These are phyloP conservation scores for Phytopythium montanum DNA, from an alignment of 352 stramenopile species.

Conservation along the genomic window DNA sequence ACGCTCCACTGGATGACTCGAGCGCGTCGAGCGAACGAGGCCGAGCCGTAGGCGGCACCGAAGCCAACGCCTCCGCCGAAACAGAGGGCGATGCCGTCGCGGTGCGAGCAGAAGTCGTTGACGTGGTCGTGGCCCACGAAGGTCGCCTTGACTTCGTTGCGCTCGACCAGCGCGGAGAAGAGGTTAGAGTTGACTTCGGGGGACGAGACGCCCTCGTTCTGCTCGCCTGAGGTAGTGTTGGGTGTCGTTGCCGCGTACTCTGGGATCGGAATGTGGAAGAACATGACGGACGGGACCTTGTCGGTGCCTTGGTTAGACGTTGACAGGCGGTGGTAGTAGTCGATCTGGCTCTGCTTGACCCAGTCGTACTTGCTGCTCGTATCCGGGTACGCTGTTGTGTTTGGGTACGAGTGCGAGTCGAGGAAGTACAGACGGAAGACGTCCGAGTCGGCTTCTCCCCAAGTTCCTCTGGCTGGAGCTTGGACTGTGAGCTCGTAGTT, in stretches of 20 bases:
- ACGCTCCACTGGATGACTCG: conserved; percentile 55
- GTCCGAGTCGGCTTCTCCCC: conserved; percentile 18
- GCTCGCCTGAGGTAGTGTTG: conserved; percentile 21
- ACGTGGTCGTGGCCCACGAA: conserved; percentile 62
- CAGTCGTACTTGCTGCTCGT: conserved; percentile 40
- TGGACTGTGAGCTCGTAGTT: conserved; percentile 57
- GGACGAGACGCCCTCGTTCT: conserved; percentile 35
- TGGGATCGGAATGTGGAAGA: conserved; percentile 61
- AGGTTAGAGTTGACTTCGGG: conserved; percentile 39
- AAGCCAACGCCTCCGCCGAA: conserved; percentile 54
- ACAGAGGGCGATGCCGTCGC: conserved; percentile 44
- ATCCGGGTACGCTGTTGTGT: conserved; percentile 28
- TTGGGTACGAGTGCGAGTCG: conserved; percentile 31
- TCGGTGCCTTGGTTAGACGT: conserved; percentile 10
- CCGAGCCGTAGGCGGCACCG: conserved; percentile 25
- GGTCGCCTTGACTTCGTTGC: conserved; percentile 55
- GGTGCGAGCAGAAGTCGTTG: conserved; percentile 53
- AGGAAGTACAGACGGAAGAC: conserved; percentile 70
- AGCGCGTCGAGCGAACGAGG: conserved; percentile 34
- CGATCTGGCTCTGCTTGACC: conserved; percentile 49
- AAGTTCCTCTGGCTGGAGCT: conserved; percentile 23
- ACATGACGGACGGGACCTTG: conserved; percentile 44
- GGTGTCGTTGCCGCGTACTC: conserved; percentile 30
- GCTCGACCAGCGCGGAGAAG: conserved; percentile 34
- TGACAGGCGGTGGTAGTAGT: conserved; percentile 36